Percentiles rank a stretch among this genome's conserved stretches.
Evolutionary conservation across 2,329 filamentous ascomycete species (phyloP).

Genomic region (Sporothrix euskadiensis): DNA sequence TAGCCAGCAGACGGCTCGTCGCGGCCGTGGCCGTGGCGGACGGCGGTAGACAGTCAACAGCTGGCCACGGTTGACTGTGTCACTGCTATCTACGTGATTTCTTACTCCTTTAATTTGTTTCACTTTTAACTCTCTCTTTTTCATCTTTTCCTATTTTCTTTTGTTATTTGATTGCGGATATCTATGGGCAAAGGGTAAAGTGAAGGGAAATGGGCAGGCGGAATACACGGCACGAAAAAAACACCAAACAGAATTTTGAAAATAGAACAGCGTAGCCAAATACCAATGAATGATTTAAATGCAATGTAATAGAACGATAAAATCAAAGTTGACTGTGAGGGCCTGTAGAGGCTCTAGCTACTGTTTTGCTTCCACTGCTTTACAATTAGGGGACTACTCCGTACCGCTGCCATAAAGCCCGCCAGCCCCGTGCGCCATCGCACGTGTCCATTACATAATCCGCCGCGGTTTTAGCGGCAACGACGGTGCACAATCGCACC

Average conservation of each 20-base stretch:
- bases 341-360: not conserved
- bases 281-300: not conserved
- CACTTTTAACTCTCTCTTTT: not conserved
- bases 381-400: not conserved
- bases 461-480: not conserved
- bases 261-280: conserved; percentile 13
- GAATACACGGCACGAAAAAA: conserved; percentile 1
- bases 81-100: conserved; percentile 1
- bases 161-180: not conserved
- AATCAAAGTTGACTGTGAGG: not conserved
- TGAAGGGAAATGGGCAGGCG: conserved; percentile 4
- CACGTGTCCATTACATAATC: conserved; percentile 18
- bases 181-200: conserved; percentile 9
- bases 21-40: conserved; percentile 25
- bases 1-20: conserved; percentile 2
- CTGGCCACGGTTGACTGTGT: not conserved
- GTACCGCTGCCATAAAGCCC: not conserved
- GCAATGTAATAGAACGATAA: not conserved
- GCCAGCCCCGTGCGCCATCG: not conserved
- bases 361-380: too few species aligned
- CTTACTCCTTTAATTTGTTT: not conserved
- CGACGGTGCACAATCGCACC: not conserved
- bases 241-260: not conserved
- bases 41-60: conserved; percentile 17
- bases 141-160: not conserved